These are phyloP conservation scores for Chrysosphaeria jannelii DNA, from an alignment of 2,329 filamentous ascomycete genomes.

Conservation along the genomic window DNA sequence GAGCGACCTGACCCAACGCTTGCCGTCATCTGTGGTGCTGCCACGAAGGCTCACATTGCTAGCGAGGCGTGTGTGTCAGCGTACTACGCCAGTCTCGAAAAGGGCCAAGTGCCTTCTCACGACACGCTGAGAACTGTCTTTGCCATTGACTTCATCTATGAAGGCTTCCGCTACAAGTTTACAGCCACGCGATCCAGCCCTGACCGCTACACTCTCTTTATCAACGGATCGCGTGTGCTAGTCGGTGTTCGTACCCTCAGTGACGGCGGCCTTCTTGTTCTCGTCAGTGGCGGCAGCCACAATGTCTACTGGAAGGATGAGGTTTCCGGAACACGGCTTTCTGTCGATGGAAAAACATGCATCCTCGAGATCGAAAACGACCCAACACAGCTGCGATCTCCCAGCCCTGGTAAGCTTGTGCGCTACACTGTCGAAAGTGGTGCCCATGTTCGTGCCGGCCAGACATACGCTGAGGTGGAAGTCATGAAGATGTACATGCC, in stretches of 20 bases:
- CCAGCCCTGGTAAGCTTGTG: slow-evolving; percentile 89
- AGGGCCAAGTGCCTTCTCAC: slow-evolving; percentile 89
- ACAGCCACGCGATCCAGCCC: slow-evolving; percentile 75
- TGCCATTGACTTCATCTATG: slow-evolving; percentile 94
- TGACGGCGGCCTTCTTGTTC: slow-evolving; percentile 74
- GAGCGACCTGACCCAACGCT: slow-evolving; percentile 83
- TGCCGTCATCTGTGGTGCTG: slow-evolving; percentile 82
- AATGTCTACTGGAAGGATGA: slow-evolving; percentile 99
- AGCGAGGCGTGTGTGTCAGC: slow-evolving; percentile 69
- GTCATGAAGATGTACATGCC: slow-evolving; percentile 99
- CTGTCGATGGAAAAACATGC: slow-evolving; percentile 94
- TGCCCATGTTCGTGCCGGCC: slow-evolving; percentile 68
- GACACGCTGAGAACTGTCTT: slow-evolving; percentile 95
- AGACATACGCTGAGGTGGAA: slow-evolving; percentile 88
- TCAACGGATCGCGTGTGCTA: slow-evolving; percentile 90
- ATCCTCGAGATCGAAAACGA: slow-evolving; percentile 96
- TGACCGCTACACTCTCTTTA: slow-evolving; percentile 93
- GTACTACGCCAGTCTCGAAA: slow-evolving; percentile 70
- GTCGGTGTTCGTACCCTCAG: slow-evolving; percentile 79
- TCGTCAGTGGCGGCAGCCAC: slow-evolving; percentile 79
- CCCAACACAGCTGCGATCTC: slow-evolving; percentile 81
- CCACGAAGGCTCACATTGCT: slow-evolving; percentile 83
- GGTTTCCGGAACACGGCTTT: slow-evolving; percentile 78
- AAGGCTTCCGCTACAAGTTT: slow-evolving; percentile 90
- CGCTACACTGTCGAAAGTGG: slow-evolving; percentile 95